Base-by-base conservation (phyloP, 192 early-diverging fungal genomes). In the Dimargaris cristalligena region DNA sequence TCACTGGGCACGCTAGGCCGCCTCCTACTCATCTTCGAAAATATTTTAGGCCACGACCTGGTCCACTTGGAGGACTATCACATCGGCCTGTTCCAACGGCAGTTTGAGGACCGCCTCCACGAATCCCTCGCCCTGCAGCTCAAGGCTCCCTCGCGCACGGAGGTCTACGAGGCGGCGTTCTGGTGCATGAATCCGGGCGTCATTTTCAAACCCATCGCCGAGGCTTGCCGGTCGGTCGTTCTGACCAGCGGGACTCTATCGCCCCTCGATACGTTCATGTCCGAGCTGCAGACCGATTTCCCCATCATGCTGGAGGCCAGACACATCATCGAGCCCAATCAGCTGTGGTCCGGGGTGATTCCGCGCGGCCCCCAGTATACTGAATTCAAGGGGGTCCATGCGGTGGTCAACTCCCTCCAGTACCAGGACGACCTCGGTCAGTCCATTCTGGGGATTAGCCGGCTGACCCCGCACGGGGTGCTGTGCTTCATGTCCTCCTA, bases 181-280 rank as follows among this genome's bases (percentile, higher is more conserved):
- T 67, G 66, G 65, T 67, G 59, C 23, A 61, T 71, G 18, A 75
- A 75, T 33, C 65, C 74, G n/a, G 71, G 71, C 11, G 46, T 70
- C 25, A 63, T 64, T 30, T 75, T 75, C 63, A 44, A 44, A 9
- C 35, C 34, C 2, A 11, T 58, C 34, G 57, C 34, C 34, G 13
- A 58, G 34, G 2, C 28, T 2, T 52, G 50, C 0, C 70, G 73
- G 10, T 75, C 80, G 0, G 67, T 84, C 20, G 63, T 84, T 4
- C 49, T 84, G 34, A 82, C 79, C 23, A 81, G 79, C 60, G 82
- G 82, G 33, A 84, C 82, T 13, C 70, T 84, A n/a, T 82, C 82
- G 30, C 82, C 82, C 33, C 58, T 83, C 51, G 63, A 69, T 49
- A 75, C 72, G n/a, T 81, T 80, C 58, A 71, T 66, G 18, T 69